Percentiles rank a stretch among this genome's conserved stretches.
Conservation (phyloP, 2,329 filamentous ascomycete species). For the Aspergillus ruber region DNA sequence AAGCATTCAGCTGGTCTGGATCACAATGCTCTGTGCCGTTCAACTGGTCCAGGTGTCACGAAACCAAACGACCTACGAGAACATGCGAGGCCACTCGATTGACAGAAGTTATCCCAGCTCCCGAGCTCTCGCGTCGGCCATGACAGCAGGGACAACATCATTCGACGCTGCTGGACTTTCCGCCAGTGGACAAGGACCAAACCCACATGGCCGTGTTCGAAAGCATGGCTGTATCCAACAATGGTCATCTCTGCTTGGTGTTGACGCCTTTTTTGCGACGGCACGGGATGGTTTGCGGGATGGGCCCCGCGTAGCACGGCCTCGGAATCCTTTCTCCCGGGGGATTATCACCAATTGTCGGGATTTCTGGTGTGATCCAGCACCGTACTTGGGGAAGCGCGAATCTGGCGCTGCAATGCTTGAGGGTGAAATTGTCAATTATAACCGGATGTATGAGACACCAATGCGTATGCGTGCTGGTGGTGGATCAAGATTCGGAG, state of each 20-base stretch:
- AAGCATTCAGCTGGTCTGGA: constrained; percentile 82
- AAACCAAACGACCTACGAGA: constrained; percentile 93
- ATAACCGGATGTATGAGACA: constrained; percentile 81
- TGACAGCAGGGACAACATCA: constrained; percentile 63
- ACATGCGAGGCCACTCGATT: constrained; percentile 75
- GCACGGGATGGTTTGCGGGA: constrained; percentile 64
- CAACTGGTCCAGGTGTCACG: constrained; percentile 88
- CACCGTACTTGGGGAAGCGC: constrained; percentile 69
- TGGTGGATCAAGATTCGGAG: constrained; percentile 40
- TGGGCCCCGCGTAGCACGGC: constrained; percentile 42
- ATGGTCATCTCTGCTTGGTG: constrained; percentile 77
- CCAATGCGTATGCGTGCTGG: constrained; percentile 57
- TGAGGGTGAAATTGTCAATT: constrained; percentile 74
- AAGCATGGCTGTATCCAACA: constrained; percentile 62
- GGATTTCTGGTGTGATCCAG: constrained; percentile 93
- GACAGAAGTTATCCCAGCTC: constrained; percentile 46
- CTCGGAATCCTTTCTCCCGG: constrained; percentile 75
- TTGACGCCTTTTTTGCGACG: constrained; percentile 91
- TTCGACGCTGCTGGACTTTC: constrained; percentile 65
- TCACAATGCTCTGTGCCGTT: constrained; percentile 92
- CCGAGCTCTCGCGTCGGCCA: constrained; percentile 57
- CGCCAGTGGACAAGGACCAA: constrained; percentile 58
- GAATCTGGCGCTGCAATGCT: constrained; percentile 70
- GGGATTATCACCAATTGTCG: constrained; percentile 84
- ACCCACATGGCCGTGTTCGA: constrained; percentile 47